Evolutionary conservation across 306 rosid genomes (phyloP).

Genomic region (Luffa acutangula): DNA sequence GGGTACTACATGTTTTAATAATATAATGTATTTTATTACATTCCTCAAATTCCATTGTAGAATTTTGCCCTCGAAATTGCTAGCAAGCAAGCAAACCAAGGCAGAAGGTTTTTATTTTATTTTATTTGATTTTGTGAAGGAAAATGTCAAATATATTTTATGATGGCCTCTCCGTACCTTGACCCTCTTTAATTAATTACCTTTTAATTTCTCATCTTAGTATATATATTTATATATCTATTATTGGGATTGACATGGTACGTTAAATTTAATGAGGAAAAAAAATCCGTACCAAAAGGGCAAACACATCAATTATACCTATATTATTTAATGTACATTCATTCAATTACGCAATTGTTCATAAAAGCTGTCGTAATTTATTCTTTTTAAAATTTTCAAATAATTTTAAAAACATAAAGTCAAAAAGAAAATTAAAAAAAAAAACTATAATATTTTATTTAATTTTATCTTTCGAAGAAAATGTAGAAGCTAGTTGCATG

Average conservation of each 20-base stretch:
- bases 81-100: background rate
- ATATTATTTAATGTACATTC: background rate
- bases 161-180: background rate
- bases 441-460: too few species aligned
- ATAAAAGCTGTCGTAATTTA: background rate
- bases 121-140: background rate
- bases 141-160: background rate
- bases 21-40: background rate
- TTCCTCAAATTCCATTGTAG: background rate
- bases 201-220: background rate
- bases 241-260: background rate
- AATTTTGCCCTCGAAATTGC: background rate
- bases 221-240: background rate
- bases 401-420: background rate
- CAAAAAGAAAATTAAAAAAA: too few species aligned
- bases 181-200: background rate
- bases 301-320: background rate
- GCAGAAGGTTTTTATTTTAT: background rate
- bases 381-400: background rate
- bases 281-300: slow-evolving; percentile 5
- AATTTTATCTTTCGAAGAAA: background rate
- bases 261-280: background rate
- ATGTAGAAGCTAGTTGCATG: background rate
- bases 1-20: background rate
- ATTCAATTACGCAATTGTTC: background rate